Conservation (phyloP, 257 asterid species). For the Solanum sitiens region DNA sequence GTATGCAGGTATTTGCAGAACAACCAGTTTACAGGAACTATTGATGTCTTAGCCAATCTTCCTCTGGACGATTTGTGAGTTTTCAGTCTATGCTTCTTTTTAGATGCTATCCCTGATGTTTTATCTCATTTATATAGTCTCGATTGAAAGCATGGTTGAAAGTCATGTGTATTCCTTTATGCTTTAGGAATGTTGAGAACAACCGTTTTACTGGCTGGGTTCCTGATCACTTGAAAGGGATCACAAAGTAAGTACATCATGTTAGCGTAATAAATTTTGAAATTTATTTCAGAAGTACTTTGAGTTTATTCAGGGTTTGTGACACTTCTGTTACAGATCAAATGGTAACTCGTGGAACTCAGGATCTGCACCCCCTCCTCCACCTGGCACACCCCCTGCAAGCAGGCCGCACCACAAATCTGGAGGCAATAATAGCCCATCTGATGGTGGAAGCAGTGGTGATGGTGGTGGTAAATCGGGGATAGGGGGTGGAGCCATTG, state of each 20-base stretch:
- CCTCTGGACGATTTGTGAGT: constrained; percentile 81
- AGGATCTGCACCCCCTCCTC: constrained; percentile 97
- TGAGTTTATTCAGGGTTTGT: background rate
- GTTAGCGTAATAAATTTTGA: background rate
- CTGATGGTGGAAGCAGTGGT: constrained; percentile 26
- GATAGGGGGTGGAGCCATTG: constrained; percentile 52
- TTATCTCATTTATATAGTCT: background rate
- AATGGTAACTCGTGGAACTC: constrained; percentile 63
- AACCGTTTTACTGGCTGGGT: constrained; percentile 88
- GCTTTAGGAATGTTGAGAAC: constrained; percentile 68
- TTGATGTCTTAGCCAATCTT: constrained; percentile 77
- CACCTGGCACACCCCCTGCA: constrained; percentile 92
- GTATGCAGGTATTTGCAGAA: constrained; percentile 76
- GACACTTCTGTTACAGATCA: constrained; percentile 26
- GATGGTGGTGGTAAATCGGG: constrained; percentile 37
- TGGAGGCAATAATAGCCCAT: constrained; percentile 33
- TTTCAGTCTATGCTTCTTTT: background rate
- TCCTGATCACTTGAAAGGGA: constrained; percentile 62
- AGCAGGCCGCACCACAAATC: constrained; percentile 41
- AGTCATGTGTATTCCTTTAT: background rate
- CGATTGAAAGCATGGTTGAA: background rate
- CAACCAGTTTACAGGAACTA: constrained; percentile 85
- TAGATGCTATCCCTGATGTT: background rate
- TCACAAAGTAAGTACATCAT: constrained; percentile 40
- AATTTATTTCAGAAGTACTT: background rate